These are phyloP conservation scores for Drechmeria coniospora DNA, from an alignment of 2,329 filamentous ascomycete genomes.

Conservation along the genomic window DNA sequence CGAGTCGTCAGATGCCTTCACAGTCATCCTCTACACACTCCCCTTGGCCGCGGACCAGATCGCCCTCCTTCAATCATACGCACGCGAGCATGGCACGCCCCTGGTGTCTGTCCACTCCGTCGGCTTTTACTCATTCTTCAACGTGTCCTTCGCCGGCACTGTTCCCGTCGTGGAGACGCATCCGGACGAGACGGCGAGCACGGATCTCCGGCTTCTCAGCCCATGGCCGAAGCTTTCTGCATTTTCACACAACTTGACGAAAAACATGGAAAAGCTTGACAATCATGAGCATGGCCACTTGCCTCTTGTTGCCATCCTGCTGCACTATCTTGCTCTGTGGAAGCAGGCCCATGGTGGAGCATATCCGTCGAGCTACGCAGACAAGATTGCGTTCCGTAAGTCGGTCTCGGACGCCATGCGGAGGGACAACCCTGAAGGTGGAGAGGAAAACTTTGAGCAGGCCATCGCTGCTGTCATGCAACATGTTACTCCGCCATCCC, in stretches of 20 bases:
- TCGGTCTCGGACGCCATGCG: constrained; percentile 53
- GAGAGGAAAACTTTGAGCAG: constrained; percentile 95
- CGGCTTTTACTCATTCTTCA: constrained; percentile 84
- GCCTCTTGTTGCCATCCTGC: constrained; percentile 68
- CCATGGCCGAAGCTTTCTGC: constrained; percentile 72
- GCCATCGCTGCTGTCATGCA: constrained; percentile 78
- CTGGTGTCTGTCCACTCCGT: constrained; percentile 74
- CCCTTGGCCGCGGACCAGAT: constrained; percentile 31
- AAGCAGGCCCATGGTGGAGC: constrained; percentile 52
- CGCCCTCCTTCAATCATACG: constrained; percentile 29
- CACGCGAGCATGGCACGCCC: constrained; percentile 46
- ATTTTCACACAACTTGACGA: constrained; percentile 52
- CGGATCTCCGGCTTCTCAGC: constrained; percentile 67
- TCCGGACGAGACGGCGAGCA: constrained; percentile 69
- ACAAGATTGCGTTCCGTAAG: constrained; percentile 72
- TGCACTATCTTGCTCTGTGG: constrained; percentile 75
- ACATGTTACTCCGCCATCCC: constrained; percentile 53
- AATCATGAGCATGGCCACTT: constrained; percentile 82
- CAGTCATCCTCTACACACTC: constrained; percentile 38
- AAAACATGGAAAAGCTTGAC: constrained; percentile 51
- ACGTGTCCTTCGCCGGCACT: constrained; percentile 57
- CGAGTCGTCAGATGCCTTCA: constrained; percentile 26
- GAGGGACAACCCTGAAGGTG: constrained; percentile 62
- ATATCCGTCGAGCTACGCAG: constrained; percentile 59
- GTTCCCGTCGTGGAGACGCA: constrained; percentile 95